Evolutionary conservation across 83 land plant species (phyloP), one percentile per base, ranked within the genome.

Genomic region (Larix sibirica): DNA sequence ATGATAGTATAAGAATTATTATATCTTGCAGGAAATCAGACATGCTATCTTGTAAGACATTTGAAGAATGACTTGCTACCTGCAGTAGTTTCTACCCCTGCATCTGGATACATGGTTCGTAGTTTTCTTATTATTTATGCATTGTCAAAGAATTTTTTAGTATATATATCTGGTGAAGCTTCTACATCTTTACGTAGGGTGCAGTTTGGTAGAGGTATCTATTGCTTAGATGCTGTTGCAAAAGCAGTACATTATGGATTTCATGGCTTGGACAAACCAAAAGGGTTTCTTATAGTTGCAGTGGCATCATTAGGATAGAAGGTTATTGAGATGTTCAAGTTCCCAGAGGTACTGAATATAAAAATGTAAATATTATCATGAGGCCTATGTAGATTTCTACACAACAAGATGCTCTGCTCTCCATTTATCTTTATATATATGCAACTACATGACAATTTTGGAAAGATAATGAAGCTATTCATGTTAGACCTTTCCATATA

Each of bases 181-280:
- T 50, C 56, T 50, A 10, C 56, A 54, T 24, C 26, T 50, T 70
- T 24, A 59, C 24, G 42, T 10, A 18, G 13, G 56, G 56, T 50
- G 56, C 87, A 93, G 96, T 93, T 95, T 91, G 97, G 97, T 1
- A 83, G 62, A 71, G 93, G 93, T 0, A 89, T 95, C 2, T 88
- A 94, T 3, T 94, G 92, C 79, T 87, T 90, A 4, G 98, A 95
- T 88, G 91, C 98, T 36, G 88, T 92, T 10, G 85, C 89, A 23
- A 89, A 93, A 61, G 98, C 96, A 26, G 91, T 96, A 2, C 79
- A 88, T 20, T 95, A 95, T 81, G 93, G 94, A 13, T 95, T 90
- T 75, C 92, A 91, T 6, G 92, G 87, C 9, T 93, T 92, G 5
- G 93, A 93, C 70, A 83, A 91, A 73, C 93, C 96, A 6, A 93